phyloP scores from a whole-genome alignment of 352 stramenopile species.

The Pilasporangium apinafurcum region DNA sequence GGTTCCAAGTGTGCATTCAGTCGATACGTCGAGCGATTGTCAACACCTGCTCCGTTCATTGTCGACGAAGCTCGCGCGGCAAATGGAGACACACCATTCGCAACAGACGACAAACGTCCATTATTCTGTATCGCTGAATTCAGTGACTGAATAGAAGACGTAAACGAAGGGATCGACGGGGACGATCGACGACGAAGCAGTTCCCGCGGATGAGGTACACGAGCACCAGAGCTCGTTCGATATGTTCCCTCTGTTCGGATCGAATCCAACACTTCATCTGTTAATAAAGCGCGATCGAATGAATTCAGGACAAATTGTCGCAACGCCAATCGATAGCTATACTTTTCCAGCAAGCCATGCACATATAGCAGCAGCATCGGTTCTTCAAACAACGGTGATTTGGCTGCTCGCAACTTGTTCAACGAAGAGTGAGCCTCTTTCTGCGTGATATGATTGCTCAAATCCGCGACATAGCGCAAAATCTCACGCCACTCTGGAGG shows the following conservation, averaged over 20 bases:
- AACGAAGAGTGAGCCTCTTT: slow-evolving; percentile 84
- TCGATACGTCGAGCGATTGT: slow-evolving; percentile 47
- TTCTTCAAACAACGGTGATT: slow-evolving; percentile 75
- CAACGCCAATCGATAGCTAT: slow-evolving; percentile 79
- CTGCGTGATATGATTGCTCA: slow-evolving; percentile 88
- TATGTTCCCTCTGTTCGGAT: slow-evolving; percentile 42
- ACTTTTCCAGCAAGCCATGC: slow-evolving; percentile 77
- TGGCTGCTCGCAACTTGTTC: slow-evolving; percentile 73
- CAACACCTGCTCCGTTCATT: slow-evolving; percentile 13
- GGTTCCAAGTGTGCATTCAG: slow-evolving; percentile 59
- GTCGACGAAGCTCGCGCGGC: slow-evolving; percentile 8
- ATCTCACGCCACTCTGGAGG: slow-evolving; percentile 75
- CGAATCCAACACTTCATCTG: slow-evolving; percentile 72
- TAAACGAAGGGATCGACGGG: slow-evolving; percentile 85
- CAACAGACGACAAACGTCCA: slow-evolving; percentile 43
- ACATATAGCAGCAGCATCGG: slow-evolving; percentile 77
- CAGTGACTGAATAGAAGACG: slow-evolving; percentile 74
- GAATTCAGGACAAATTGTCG: slow-evolving; percentile 84
- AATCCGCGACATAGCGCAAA: slow-evolving; percentile 64
- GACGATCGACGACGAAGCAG: slow-evolving; percentile 69
- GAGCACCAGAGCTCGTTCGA: slow-evolving; percentile 28
- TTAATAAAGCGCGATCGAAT: slow-evolving; percentile 67
- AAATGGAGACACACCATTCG: slow-evolving; percentile 20
- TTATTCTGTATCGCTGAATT: slow-evolving; percentile 72
- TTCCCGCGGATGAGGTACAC: slow-evolving; percentile 40